Base-by-base conservation (phyloP, 371 early-diverging fungal species). In the Mucor sp. region DNA sequence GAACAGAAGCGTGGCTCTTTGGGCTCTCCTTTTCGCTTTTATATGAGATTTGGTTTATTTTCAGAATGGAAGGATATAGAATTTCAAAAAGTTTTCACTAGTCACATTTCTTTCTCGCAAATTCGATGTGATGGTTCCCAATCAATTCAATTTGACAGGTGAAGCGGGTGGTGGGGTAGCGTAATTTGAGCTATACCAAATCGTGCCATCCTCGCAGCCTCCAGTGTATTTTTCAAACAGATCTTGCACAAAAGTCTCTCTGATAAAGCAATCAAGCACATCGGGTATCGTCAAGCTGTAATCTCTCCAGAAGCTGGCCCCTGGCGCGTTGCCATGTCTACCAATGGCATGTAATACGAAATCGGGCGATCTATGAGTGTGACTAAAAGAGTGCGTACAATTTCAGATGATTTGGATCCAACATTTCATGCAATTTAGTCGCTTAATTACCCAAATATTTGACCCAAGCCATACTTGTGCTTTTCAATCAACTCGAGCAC, bases 281-380 rank as follows among this genome's bases (percentile, higher is more conserved):
- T 71, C 74, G 1, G 79, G 77, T 25, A 79, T 70, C 9, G 44
- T 68, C 1, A 83, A 41, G 17, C 66, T 79, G 48, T 83, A 83
- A 57, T 83, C 83, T 32, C 83, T 59, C 83, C 83, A 83, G 27
- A 83, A 83, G 44, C 79, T 76, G 0, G 76, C 72, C 0, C 83
- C 81, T 17, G 76, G 69, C 17, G 64, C 63, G 7, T 70, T 67
- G 6, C 79, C 79, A 72, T 80, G 78, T 27, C 83, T 72, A 15
- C 83, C 83, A 1, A 83, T 71, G 2, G 75, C 59, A 30, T 74
- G 76, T 58, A 83, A 63, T 60, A 74, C 67, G 61, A 83, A 83
- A 53, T 78, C 68, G 17, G 83, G 83, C 25, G 76, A 65, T 43
- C 69, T 68, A 28, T 67, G 71, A 6, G 77, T 68, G 65, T 81